These are phyloP conservation scores for Kregervanrija delftensis DNA, from an alignment of 805 yeast genomes.

Conservation along the genomic window DNA sequence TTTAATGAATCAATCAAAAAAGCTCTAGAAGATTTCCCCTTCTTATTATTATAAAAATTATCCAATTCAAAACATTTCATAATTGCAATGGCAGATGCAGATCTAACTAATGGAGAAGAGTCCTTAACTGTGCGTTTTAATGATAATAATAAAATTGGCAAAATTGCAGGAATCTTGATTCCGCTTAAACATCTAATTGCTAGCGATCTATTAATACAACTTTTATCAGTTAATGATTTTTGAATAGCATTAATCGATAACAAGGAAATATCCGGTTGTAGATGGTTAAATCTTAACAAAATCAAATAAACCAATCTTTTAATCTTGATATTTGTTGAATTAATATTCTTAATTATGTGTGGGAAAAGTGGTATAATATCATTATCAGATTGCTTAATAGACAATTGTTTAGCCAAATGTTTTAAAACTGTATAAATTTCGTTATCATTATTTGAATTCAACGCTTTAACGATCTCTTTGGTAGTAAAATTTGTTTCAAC, in stretches of 20 bases:
- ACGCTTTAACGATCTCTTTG: slow-evolving; percentile 54
- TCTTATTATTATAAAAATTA: slow-evolving; percentile 15
- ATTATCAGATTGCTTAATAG: slow-evolving; percentile 26
- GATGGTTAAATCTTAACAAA: slow-evolving; percentile 68
- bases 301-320: slow-evolving; percentile 74
- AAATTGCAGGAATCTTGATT: slow-evolving; percentile 72
- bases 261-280: slow-evolving; percentile 84
- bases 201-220: slow-evolving; percentile 60
- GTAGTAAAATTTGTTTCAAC: slow-evolving; percentile 36
- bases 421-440: slow-evolving; percentile 58
- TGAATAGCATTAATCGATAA: slow-evolving; percentile 89
- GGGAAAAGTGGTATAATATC: slow-evolving; percentile 56
- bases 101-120: slow-evolving; percentile 68
- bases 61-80: slow-evolving; percentile 44
- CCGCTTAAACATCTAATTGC: slow-evolving; percentile 78
- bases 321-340: slow-evolving; percentile 56
- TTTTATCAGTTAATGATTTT: slow-evolving; percentile 65
- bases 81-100: slow-evolving; percentile 72
- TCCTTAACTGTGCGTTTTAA: slow-evolving; percentile 65
- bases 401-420: slow-evolving; percentile 40
- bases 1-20: slow-evolving; percentile 9
- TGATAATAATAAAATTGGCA: slow-evolving; percentile 71
- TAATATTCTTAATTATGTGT: slow-evolving; percentile 82
- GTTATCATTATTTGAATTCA: slow-evolving; percentile 47
- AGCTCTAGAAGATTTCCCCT: slow-evolving; percentile 1